phyloP scores from a whole-genome alignment of 441 rosid species.

The Gossypium lobatum region DNA sequence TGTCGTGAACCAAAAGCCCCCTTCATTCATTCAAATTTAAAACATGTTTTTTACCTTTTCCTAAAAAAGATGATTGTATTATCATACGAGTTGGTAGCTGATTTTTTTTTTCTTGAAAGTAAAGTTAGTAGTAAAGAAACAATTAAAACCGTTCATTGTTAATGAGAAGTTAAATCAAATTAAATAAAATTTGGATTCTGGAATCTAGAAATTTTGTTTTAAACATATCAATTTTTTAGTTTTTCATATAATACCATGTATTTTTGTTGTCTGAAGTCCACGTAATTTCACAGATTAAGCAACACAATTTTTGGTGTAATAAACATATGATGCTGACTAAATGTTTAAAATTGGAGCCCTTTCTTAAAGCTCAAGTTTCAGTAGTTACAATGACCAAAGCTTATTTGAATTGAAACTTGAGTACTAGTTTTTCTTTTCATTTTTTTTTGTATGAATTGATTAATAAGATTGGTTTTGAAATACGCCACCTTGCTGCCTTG shows the following conservation, averaged over 20 bases:
- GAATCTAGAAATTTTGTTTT: neutral
- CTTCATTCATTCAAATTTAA: neutral
- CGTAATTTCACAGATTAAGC: neutral
- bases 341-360: neutral
- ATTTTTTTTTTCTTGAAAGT: neutral
- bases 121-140: neutral
- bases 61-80: neutral
- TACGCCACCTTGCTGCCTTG: neutral
- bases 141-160: neutral
- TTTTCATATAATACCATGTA: neutral
- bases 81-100: neutral
- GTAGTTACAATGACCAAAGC: neutral
- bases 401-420: neutral
- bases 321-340: neutral
- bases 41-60: neutral
- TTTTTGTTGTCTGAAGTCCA: neutral
- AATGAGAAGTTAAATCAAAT: neutral
- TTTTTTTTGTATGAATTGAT: neutral
- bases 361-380: slow-evolving; percentile 1
- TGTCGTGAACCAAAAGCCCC: neutral
- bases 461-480: neutral
- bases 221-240: neutral
- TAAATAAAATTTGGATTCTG: neutral
- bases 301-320: neutral
- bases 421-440: neutral